A percentile compares a stretch with the other conserved stretches of the same genome.
Conservation (phyloP, 2,329 filamentous ascomycete species). For the Pseudocercospora eumusae region DNA sequence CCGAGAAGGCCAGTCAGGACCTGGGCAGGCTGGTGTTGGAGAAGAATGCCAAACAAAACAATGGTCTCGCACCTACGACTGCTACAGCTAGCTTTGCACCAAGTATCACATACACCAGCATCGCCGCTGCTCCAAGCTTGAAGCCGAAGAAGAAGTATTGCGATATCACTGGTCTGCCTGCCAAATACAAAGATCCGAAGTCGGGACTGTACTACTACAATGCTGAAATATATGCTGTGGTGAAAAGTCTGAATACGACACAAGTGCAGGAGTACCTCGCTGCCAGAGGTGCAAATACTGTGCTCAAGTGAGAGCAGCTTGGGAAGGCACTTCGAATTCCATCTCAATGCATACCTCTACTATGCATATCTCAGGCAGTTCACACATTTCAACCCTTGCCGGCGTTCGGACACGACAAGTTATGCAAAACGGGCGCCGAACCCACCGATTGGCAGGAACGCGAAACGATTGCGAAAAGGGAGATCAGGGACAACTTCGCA, state of each 20-base stretch:
- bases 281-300: constrained; percentile 85
- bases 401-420: background rate
- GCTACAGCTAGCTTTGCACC: constrained; percentile 52
- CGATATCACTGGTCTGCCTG: constrained; percentile 90
- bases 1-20: constrained; percentile 85
- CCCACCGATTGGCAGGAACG: background rate
- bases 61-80: constrained; percentile 31
- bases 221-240: constrained; percentile 82
- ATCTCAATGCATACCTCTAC: background rate
- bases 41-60: constrained; percentile 60
- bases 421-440: background rate
- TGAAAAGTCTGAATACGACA: constrained; percentile 77
- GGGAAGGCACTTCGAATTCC: background rate
- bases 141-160: constrained; percentile 83
- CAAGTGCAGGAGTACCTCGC: constrained; percentile 86
- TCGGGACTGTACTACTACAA: constrained; percentile 90
- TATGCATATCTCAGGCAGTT: background rate
- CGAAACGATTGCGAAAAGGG: background rate
- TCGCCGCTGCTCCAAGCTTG: constrained; percentile 88
- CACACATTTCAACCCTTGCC: background rate
- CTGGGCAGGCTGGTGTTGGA: constrained; percentile 86
- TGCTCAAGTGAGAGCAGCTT: constrained; percentile 73
- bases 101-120: constrained; percentile 84
- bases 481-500: background rate
- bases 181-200: constrained; percentile 92